Evolutionary conservation across 306 rosid genomes (phyloP).

Genomic region (Pyrus pyrifolia): DNA sequence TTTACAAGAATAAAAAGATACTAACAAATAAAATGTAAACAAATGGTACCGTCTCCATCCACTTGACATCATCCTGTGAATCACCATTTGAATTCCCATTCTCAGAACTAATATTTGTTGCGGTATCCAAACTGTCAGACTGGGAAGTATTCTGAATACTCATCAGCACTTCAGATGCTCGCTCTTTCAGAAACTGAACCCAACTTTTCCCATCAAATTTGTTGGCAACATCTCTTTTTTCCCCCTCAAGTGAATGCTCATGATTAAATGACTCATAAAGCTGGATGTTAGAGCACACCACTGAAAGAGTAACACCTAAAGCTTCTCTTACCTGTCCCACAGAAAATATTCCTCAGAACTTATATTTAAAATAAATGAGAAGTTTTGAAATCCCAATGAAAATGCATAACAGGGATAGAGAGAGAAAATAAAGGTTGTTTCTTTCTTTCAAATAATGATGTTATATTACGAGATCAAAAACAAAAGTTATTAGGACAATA

Average conservation of each 20-base stretch:
- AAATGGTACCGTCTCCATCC: slow-evolving; percentile 94
- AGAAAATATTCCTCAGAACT: slow-evolving; percentile 22
- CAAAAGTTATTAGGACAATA: neutral
- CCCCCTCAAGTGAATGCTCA: slow-evolving; percentile 31
- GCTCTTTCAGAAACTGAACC: slow-evolving; percentile 51
- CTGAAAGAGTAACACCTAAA: slow-evolving; percentile 81
- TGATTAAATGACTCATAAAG: slow-evolving; percentile 54
- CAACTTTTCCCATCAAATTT: slow-evolving; percentile 61
- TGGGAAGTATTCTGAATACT: slow-evolving; percentile 73
- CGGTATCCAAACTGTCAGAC: slow-evolving; percentile 47
- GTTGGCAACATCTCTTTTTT: slow-evolving; percentile 26
- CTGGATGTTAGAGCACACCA: slow-evolving; percentile 83
- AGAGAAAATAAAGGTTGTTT: neutral
- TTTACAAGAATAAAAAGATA: slow-evolving; percentile 18
- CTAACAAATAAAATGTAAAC: neutral
- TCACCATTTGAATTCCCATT: slow-evolving; percentile 60
- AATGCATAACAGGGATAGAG: neutral
- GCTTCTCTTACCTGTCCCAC: slow-evolving; percentile 82
- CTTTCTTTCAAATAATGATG: neutral
- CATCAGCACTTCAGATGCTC: slow-evolving; percentile 57
- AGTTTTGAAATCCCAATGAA: neutral
- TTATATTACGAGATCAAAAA: neutral
- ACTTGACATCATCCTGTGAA: slow-evolving; percentile 82
- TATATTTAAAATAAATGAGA: neutral
- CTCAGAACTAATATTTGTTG: slow-evolving; percentile 41